Evolutionary conservation across 345 rosid species (phyloP), one percentile per base, ranked within the genome.

Genomic region (Brassica carinata): DNA sequence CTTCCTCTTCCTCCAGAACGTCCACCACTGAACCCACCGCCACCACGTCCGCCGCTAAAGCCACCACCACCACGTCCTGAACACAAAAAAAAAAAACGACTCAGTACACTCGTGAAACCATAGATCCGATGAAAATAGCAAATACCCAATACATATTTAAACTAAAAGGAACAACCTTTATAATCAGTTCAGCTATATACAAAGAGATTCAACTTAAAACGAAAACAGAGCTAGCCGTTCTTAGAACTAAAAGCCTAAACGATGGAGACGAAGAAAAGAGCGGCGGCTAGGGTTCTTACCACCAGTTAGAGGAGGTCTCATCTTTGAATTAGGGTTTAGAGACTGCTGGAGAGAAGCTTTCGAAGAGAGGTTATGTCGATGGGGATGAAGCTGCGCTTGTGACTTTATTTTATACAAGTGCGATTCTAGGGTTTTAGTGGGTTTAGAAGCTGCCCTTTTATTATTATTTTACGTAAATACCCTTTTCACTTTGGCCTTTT

Each of bases 21-120:
- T 0, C 91, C 87, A 31, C 92, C 87, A 31, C 91, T 90, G 75
- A 70, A 88, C 23, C 87, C 79, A 78, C 17, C 63, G 13, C 80
- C 63, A 7, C 83, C 74, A 10, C 82, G 19, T 36, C 81, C 81
- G n/a, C 76, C 71, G 26, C 82, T 78, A 66, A 30, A 74, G 8
- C 72, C 79, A 75, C 79, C 71, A 0, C 82, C 83, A 68, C 83
- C 78, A 18, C 83, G 75, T 64, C 84, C 84, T 81, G 73, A 9
- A 64, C 23, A 71, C 65, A 63, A 23, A 55, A 69, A 27, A 71
- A 38, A 6, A 0, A 6, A 71, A 6, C 38, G 14, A 26, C 11
- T 62, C 64, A 0, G 33, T 63, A 8, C n/a, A 8, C 8, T 14
- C 6, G 14, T 8, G 8, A 2, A 40, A 61, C 48, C 0, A 13